These are phyloP conservation scores for Gynostemma pentaphyllum DNA, from an alignment of 306 rosid genomes.

Conservation along the genomic window DNA sequence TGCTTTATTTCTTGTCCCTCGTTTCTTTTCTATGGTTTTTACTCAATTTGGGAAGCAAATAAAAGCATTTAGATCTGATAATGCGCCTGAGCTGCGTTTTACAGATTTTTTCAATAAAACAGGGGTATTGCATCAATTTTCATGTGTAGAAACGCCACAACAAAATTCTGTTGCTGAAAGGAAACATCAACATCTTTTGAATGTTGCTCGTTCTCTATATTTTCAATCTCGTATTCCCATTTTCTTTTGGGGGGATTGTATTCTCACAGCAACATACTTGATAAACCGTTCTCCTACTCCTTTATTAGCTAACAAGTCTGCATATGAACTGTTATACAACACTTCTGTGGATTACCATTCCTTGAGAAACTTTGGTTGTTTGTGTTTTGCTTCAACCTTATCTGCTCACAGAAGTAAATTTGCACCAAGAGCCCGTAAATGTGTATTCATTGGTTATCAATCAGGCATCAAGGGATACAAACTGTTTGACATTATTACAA, in stretches of 20 bases:
- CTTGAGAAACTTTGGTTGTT: not conserved
- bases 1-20: not conserved
- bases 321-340: not conserved
- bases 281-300: not conserved
- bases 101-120: not conserved
- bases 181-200: not conserved
- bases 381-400: not conserved
- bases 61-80: not conserved
- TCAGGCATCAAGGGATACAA: not conserved
- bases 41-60: not conserved
- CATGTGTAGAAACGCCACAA: not conserved
- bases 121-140: not conserved
- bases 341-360: not conserved
- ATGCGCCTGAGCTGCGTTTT: not conserved
- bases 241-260: not conserved
- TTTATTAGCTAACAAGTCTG: not conserved
- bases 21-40: not conserved
- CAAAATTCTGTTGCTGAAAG: not conserved
- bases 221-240: not conserved
- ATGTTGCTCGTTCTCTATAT: not conserved
- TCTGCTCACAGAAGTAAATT: not conserved
- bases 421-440: not conserved
- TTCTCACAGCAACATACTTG: not conserved
- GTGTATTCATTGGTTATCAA: too few relatives aligned
- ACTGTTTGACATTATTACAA: not conserved